phyloP scores from a whole-genome alignment of 768 basidiomycete genomes.

The Lyophyllum atratum region DNA sequence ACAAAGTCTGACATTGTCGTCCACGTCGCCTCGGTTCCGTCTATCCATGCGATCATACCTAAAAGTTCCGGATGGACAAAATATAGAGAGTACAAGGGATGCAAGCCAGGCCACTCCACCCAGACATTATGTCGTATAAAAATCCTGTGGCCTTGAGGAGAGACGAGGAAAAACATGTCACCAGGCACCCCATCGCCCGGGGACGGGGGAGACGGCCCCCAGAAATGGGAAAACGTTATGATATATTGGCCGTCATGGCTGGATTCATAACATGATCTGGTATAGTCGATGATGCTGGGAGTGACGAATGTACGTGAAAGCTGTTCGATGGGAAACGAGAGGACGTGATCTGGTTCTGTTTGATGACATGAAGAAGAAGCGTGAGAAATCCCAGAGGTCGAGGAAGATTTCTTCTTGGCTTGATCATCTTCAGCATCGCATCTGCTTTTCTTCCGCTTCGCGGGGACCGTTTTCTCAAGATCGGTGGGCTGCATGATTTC shows the following conservation, averaged over 20 bases:
- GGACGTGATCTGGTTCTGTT: neutral
- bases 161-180: conserved; percentile 5
- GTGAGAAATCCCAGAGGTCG: neutral
- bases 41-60: conserved; percentile 5
- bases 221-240: conserved; percentile 1
- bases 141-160: neutral
- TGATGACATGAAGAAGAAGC: neutral
- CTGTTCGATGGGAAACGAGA: neutral
- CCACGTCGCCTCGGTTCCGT: neutral
- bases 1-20: neutral
- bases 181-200: neutral
- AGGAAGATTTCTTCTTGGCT: neutral
- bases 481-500: neutral
- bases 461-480: neutral
- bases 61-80: neutral
- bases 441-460: neutral
- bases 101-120: conserved; percentile 4
- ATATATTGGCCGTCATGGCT: neutral
- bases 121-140: neutral
- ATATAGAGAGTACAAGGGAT: neutral
- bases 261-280: neutral
- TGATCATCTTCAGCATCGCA: neutral
- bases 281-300: neutral
- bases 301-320: neutral
- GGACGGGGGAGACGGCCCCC: neutral